Conservation (phyloP, 1,284 basidiomycete genomes). For the Fistulina hepatica region DNA sequence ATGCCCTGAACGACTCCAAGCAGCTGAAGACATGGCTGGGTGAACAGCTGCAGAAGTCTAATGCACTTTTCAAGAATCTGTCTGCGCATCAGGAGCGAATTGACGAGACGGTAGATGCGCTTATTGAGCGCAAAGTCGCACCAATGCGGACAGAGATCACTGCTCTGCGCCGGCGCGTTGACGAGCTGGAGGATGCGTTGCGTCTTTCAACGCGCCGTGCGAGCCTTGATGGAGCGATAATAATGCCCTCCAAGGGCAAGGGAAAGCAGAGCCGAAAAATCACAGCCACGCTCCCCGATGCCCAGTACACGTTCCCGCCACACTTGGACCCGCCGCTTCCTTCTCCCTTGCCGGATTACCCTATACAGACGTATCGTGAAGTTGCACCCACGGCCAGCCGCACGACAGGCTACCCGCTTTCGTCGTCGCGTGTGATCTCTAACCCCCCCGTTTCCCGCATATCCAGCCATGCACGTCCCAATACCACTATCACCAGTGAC, state of each 20-base stretch:
- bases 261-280: not conserved
- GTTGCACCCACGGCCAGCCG: no score
- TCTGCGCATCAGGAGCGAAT: constrained; percentile 47
- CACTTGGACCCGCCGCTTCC: not conserved
- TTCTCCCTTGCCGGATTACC: not conserved
- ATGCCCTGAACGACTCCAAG: constrained; percentile 62
- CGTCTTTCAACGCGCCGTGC: constrained; percentile 26
- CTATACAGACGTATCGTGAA: no score
- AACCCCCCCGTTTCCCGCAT: no score
- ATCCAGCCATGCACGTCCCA: no score
- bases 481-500: no score
- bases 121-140: constrained; percentile 46
- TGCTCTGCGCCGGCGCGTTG: constrained; percentile 41
- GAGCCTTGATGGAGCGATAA: constrained; percentile 19
- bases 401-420: no score
- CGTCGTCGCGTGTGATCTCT: no score
- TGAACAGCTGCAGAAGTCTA: constrained; percentile 57
- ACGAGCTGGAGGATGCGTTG: constrained; percentile 45
- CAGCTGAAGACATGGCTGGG: constrained; percentile 62
- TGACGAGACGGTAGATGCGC: constrained; percentile 41
- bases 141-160: constrained; percentile 47
- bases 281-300: not conserved
- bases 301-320: constrained; percentile 6
- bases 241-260: constrained; percentile 7
- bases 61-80: constrained; percentile 38